A percentile compares a stretch with the other conserved stretches of the same genome.
Evolutionary conservation across 139 green algal genomes (phyloP).

Genomic region (Coccomyxa sp.): DNA sequence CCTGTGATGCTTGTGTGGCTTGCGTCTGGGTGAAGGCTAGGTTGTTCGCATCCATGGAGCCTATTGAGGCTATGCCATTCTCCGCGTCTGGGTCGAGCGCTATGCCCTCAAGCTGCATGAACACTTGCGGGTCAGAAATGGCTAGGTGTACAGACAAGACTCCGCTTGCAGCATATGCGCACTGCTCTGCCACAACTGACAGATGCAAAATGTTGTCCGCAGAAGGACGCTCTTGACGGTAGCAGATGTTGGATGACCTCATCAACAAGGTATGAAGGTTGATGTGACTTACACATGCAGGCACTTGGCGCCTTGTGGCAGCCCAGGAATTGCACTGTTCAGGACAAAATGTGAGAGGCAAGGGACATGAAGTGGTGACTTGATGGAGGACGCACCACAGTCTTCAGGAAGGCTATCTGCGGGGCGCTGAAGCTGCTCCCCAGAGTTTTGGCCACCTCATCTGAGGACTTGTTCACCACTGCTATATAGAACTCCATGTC

Average conservation of each 20-base stretch:
- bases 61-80: background rate
- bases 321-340: background rate
- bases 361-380: background rate
- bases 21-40: slow-evolving; percentile 1
- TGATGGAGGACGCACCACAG: background rate
- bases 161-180: background rate
- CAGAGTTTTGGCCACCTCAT: background rate
- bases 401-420: background rate
- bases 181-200: too few species aligned
- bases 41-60: background rate
- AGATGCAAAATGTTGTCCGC: too few species aligned
- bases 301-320: background rate
- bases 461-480: background rate
- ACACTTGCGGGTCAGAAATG: background rate
- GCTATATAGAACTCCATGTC: background rate
- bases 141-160: background rate
- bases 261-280: background rate
- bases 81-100: background rate
- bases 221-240: background rate
- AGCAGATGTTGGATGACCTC: background rate
- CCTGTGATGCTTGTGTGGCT: background rate
- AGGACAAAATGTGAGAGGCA: background rate
- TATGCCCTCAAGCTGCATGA: background rate
- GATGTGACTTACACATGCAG: background rate
- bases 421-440: background rate